Evolutionary conservation across 495 filamentous ascomycete genomes (phyloP).

Genomic region (Tuber melanosporum): DNA sequence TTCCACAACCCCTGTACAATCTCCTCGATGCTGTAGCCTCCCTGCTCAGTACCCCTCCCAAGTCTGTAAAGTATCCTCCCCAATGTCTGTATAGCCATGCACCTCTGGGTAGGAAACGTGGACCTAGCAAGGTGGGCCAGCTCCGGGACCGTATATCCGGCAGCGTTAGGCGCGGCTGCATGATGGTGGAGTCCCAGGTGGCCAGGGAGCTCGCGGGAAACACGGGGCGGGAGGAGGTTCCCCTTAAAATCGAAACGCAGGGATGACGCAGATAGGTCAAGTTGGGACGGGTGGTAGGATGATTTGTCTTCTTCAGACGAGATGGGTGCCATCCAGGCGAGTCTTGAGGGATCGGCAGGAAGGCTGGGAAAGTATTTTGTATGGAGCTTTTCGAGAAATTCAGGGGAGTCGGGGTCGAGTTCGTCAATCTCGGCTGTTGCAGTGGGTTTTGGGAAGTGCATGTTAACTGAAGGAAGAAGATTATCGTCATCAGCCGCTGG

Average conservation of each 20-base stretch:
- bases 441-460: constrained; percentile 59
- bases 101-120: constrained; percentile 75
- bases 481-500: constrained; percentile 13
- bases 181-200: constrained; percentile 87
- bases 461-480: constrained; percentile 19
- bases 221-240: constrained; percentile 64
- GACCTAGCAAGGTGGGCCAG: constrained; percentile 75
- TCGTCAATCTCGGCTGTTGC: constrained; percentile 48
- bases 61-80: constrained; percentile 79
- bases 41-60: constrained; percentile 56
- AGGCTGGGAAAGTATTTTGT: constrained; percentile 86
- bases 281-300: constrained; percentile 70
- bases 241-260: constrained; percentile 87
- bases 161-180: constrained; percentile 83
- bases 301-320: constrained; percentile 57
- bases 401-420: constrained; percentile 72
- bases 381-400: constrained; percentile 79
- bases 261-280: constrained; percentile 62
- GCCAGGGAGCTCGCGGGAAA: constrained; percentile 62
- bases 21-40: constrained; percentile 56
- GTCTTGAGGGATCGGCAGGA: constrained; percentile 70
- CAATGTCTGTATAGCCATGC: constrained; percentile 83
- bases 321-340: constrained; percentile 82
- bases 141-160: constrained; percentile 89
- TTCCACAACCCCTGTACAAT: constrained; percentile 61